Percentiles rank a stretch among this genome's conserved stretches.
Conservation (phyloP, 2,329 filamentous ascomycete genomes). For the Epichloe coenophiala region DNA sequence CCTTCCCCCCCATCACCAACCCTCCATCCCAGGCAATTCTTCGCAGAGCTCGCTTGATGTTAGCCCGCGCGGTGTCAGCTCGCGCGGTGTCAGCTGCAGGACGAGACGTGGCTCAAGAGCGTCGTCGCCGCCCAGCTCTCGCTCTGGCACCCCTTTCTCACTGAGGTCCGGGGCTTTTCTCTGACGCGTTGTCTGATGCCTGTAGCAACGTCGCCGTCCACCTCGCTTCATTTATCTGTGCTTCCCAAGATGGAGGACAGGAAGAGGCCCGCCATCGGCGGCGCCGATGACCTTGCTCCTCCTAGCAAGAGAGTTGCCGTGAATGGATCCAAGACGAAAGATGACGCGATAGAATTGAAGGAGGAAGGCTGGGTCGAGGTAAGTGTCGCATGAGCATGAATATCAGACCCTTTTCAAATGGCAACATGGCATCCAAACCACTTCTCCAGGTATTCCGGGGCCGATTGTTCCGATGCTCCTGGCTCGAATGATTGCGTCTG, state of each 20-base stretch:
- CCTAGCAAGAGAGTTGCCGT: constrained; percentile 85
- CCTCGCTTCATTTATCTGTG: constrained; percentile 63
- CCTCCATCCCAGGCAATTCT: constrained; percentile 18
- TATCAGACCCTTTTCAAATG: constrained; percentile 9
- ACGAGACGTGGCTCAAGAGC: constrained; percentile 22
- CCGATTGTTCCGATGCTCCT: neutral
- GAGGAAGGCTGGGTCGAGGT: constrained; percentile 52
- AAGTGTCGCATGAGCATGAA: constrained; percentile 34
- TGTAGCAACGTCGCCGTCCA: constrained; percentile 62
- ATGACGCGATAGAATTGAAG: constrained; percentile 40
- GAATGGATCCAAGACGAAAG: constrained; percentile 55
- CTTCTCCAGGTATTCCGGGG: constrained; percentile 1
- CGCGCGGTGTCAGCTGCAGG: constrained; percentile 12
- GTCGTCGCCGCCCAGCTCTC: constrained; percentile 15
- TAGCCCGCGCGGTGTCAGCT: constrained; percentile 12
- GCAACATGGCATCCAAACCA: constrained; percentile 3
- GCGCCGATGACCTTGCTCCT: constrained; percentile 68
- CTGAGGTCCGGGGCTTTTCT: constrained; percentile 24
- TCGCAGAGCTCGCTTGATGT: constrained; percentile 22
- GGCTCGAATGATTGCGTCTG: neutral
- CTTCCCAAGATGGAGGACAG: constrained; percentile 97
- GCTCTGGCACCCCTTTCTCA: constrained; percentile 18
- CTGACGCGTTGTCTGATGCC: constrained; percentile 57
- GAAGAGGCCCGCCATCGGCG: constrained; percentile 80
- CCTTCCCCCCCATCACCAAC: constrained; percentile 17